Percentiles rank a stretch among this genome's conserved stretches.
Conservation (phyloP, 2,329 filamentous ascomycete species). For the Xylariomycetidae sp. region DNA sequence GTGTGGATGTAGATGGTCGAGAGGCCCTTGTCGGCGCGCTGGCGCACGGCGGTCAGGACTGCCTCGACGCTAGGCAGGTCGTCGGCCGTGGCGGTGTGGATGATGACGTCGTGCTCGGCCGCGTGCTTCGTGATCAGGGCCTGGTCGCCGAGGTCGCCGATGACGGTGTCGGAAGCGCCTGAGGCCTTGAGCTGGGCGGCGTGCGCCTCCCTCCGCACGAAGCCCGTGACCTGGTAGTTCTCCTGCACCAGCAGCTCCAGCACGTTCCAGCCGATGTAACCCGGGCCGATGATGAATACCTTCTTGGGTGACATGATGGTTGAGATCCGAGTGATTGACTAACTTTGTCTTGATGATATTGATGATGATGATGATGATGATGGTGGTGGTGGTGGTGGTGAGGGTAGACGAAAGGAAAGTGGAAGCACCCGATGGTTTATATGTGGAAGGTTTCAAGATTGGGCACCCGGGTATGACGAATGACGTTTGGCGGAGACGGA, state of each 20-base stretch:
- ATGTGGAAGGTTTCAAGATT: no score
- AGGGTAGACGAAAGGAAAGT: no score
- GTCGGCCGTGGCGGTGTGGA: slow-evolving; percentile 47
- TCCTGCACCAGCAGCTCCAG: slow-evolving; percentile 38
- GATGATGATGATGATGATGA: no score
- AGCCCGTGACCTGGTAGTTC: slow-evolving; percentile 36
- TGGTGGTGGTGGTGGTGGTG: no score
- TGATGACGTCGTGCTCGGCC: slow-evolving; percentile 34
- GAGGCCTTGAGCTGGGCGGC: slow-evolving; percentile 30
- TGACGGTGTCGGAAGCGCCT: slow-evolving; percentile 30
- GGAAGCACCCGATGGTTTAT: no score
- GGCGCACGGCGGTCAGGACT: slow-evolving; percentile 37
- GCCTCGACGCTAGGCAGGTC: slow-evolving; percentile 40
- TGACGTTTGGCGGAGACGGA: no score
- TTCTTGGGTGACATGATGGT: slow-evolving; percentile 24
- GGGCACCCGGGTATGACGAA: no score
- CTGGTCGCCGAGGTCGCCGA: slow-evolving; percentile 37
- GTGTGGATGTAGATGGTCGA: slow-evolving; percentile 45
- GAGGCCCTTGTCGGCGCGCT: slow-evolving; percentile 31
- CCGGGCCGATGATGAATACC: slow-evolving; percentile 40
- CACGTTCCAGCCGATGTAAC: slow-evolving; percentile 44
- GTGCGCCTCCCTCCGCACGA: slow-evolving; percentile 35
- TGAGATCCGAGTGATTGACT: no score
- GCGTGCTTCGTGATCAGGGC: slow-evolving; percentile 33
- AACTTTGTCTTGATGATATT: no score